Base-by-base conservation (phyloP, 768 basidiomycete genomes). In the Rhodocollybia butyracea region DNA sequence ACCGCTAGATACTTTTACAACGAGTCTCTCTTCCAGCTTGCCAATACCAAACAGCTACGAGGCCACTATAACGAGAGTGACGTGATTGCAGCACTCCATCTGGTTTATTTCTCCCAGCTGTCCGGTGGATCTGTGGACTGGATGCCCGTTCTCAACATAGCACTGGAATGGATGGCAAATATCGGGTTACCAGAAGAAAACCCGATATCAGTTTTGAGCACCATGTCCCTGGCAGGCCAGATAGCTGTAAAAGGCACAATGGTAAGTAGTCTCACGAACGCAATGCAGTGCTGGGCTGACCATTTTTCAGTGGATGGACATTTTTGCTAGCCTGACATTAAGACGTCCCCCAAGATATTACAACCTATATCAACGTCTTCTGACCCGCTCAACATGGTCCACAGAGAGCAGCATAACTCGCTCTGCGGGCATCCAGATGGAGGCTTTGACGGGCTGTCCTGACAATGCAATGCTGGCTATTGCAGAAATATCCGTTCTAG, bases 391-490 rank as follows among this genome's bases (percentile, higher is more conserved):
- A 46, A 69, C 71, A 15, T 76, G 73, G 36, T 82, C 73, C 63
- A 82, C 81, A 75, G 66, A 70, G 43, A 57, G 58, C 63, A 54
- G 57, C 67, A 52, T 70, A 67, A 61, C 70, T 71, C 15, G 71
- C 76, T 46, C 71, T 19, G 10, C 71, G 50, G 74, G 80, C 51
- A 69, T 84, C 60, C 79, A 78, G 46, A 85, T 91, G 80, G 87
- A 89, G 59, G 68, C 72, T 43, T 69, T 91, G 57, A 85, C 82
- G 22, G 90, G 90, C 27, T 91, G 89, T 72, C 85, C 90, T 2
- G 88, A 93, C 62, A 87, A 87, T 61, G 86, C 83, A 8, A 69
- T 92, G 65, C 79, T 91, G 57, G 87, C 83, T 34, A 79, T 92
- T 57, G 89, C 84, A 22, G 89, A 92, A 64, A 77, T 82, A 21